These are phyloP conservation scores for Starmerella ratchasimensis DNA, from an alignment of 805 yeast genomes.

Conservation along the genomic window DNA sequence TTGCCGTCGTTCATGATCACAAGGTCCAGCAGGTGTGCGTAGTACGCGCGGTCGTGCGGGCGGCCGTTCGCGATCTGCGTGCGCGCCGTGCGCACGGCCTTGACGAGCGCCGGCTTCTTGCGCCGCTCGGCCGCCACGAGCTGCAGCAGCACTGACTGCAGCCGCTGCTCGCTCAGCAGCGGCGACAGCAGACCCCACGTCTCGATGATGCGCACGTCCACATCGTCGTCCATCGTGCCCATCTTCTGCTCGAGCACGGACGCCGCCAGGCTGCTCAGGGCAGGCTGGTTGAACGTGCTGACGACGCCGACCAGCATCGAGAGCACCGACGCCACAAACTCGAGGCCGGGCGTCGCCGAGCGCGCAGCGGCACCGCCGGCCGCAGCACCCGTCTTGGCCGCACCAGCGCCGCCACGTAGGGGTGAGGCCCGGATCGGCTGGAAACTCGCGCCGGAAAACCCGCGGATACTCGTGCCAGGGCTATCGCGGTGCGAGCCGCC, in stretches of 20 bases:
- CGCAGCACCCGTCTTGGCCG: too few species aligned
- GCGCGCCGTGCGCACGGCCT: constrained; percentile 39
- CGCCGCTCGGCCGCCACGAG: constrained; percentile 16
- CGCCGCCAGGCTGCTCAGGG: constrained; percentile 62
- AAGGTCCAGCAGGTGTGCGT: constrained; percentile 50
- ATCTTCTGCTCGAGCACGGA: constrained; percentile 48
- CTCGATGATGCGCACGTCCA: constrained; percentile 27
- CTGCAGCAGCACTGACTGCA: constrained; percentile 12
- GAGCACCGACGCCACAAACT: constrained; percentile 18
- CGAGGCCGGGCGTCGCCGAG: constrained; percentile 19
- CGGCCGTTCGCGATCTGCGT: constrained; percentile 28
- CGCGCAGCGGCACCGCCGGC: too few species aligned
- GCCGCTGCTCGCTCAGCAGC: constrained; percentile 13
- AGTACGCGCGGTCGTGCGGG: constrained; percentile 31
- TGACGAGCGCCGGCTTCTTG: constrained; percentile 8
- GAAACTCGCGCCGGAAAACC: too few species aligned
- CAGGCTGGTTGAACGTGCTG: constrained; percentile 33
- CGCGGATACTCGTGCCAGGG: too few species aligned
- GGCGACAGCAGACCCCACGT: constrained; percentile 21
- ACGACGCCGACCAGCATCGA: constrained; percentile 18
- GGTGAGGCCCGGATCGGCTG: too few species aligned
- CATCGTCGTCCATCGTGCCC: constrained; percentile 17
- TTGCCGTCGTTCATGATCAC: constrained; percentile 71
- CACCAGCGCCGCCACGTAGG: too few species aligned
- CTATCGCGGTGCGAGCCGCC: background rate